phyloP scores from a whole-genome alignment of 2,329 filamentous ascomycete genomes.

The Lachnellula subtilissima region DNA sequence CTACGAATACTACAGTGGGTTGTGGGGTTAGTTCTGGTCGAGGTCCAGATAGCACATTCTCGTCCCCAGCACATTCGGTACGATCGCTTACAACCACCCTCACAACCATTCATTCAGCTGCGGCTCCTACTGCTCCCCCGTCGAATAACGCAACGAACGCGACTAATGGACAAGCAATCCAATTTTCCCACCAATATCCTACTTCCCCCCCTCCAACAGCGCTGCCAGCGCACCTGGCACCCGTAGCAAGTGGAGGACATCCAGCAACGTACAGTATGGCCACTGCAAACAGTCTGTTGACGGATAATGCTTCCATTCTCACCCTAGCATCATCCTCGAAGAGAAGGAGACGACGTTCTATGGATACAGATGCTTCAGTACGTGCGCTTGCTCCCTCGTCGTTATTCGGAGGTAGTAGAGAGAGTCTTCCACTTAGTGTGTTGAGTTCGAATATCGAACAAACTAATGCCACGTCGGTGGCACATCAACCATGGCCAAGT shows the following conservation, averaged over 20 bases:
- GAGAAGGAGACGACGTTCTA: constrained; percentile 68
- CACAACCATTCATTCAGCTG: constrained; percentile 77
- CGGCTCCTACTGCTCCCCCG: constrained; percentile 37
- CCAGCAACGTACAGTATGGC: constrained; percentile 72
- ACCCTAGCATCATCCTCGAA: constrained; percentile 81
- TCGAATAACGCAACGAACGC: constrained; percentile 35
- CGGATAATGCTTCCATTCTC: constrained; percentile 80
- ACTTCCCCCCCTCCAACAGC: constrained; percentile 62
- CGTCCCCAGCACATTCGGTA: constrained; percentile 74
- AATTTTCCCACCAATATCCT: constrained; percentile 63
- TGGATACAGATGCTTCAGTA: constrained; percentile 82
- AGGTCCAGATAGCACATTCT: constrained; percentile 73
- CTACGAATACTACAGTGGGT: constrained; percentile 66
- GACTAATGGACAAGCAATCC: constrained; percentile 38
- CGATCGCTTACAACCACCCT: constrained; percentile 78
- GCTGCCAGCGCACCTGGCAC: constrained; percentile 65
- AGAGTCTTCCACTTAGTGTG: constrained; percentile 73
- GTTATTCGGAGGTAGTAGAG: constrained; percentile 75
- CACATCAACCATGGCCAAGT: constrained; percentile 48
- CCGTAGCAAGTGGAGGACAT: constrained; percentile 42
- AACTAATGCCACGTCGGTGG: constrained; percentile 41
- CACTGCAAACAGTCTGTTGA: constrained; percentile 75
- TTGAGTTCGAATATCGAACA: constrained; percentile 66
- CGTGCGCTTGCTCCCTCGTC: constrained; percentile 79
- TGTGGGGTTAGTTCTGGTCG: constrained; percentile 62